Evolutionary conservation across 208 protist species (phyloP), one percentile per base, ranked within the genome.

Genomic region (Trypanosoma congolense): DNA sequence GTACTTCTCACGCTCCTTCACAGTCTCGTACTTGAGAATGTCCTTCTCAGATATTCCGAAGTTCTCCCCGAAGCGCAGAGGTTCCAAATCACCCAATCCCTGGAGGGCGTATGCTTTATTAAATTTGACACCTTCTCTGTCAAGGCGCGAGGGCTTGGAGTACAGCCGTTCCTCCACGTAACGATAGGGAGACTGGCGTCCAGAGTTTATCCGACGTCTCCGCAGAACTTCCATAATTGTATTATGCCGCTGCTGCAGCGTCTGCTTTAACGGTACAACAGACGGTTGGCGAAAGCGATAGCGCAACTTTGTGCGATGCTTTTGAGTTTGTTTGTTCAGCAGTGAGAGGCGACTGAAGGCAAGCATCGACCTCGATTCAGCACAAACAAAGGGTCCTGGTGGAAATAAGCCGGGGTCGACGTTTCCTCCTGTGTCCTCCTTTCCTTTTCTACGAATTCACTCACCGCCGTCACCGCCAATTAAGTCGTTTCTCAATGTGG

Each of bases 61-160:
- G 73, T 65, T 79, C 8, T 69, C 70, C 59, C 84, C 92, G 70
- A 84, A 89, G 6, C 84, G 81, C 29, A 95, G 73, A 54, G 88
- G 84, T 58, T 95, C 83, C 35, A 86, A 22, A 55, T 95, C 88
- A 33, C 88, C 88, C 2, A 95, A 75, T n/a, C 88, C 88, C 53
- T 95, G 88, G 24, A 95, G 65, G 8, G 84, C 88, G 47, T 83
- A 92, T 18, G 77, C 81, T 22, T 75, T 90, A 61, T 95, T 92
- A 36, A 94, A 46, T 22, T 88, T 89, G 29, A 79, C 52, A 10
- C 77, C 87, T 35, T 94, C 83, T n/a, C 87, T 75, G 42, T 91
- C 83, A 2, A 94, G 71, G 0, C 87, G 80, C 1, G 83, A 81
- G 4, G 75, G 68, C 9, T 73, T 77, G 1, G 81, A 88, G 71